A percentile compares a stretch with the other conserved stretches of the same genome.
phyloP scores from a whole-genome alignment of 148 eudicot species.

The Nepenthes gracilis region DNA sequence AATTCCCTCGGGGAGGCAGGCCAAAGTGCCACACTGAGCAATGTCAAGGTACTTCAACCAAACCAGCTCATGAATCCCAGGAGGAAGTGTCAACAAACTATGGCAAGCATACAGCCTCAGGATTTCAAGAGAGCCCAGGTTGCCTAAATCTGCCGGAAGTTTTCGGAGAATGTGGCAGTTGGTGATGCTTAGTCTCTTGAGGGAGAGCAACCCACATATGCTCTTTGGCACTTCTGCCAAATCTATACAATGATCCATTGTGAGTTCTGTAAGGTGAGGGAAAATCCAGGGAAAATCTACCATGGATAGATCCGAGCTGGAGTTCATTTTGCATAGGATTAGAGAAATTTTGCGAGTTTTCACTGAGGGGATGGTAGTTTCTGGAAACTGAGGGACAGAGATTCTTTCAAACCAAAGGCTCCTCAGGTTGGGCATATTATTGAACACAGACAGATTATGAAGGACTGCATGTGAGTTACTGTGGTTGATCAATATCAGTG shows the following conservation, averaged over 20 bases:
- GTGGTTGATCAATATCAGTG: conserved; percentile 48
- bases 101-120: conserved; percentile 70
- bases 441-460: conserved; percentile 40
- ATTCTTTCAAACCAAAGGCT: conserved; percentile 80
- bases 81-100: conserved; percentile 39
- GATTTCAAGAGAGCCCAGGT: conserved; percentile 32
- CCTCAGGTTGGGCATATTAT: conserved; percentile 34
- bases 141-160: conserved; percentile 52
- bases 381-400: conserved; percentile 40
- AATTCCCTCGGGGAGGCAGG: conserved; percentile 40
- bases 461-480: conserved; percentile 43
- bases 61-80: conserved; percentile 35
- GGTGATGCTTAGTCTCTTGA: conserved; percentile 52
- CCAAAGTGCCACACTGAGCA: conserved; percentile 54
- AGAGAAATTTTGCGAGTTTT: conserved; percentile 48
- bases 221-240: conserved; percentile 37
- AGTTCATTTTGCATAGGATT: conserved; percentile 47
- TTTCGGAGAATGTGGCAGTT: conserved; percentile 55
- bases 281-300: conserved; percentile 46
- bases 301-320: conserved; percentile 20
- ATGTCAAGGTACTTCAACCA: conserved; percentile 56
- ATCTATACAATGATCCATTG: conserved; percentile 69
- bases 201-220: conserved; percentile 35
- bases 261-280: conserved; percentile 60
- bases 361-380: conserved; percentile 29